A percentile compares a stretch with the other conserved stretches of the same genome.
These are phyloP conservation scores for Dalbergia cultrata DNA, from an alignment of 306 rosid genomes.

Conservation along the genomic window DNA sequence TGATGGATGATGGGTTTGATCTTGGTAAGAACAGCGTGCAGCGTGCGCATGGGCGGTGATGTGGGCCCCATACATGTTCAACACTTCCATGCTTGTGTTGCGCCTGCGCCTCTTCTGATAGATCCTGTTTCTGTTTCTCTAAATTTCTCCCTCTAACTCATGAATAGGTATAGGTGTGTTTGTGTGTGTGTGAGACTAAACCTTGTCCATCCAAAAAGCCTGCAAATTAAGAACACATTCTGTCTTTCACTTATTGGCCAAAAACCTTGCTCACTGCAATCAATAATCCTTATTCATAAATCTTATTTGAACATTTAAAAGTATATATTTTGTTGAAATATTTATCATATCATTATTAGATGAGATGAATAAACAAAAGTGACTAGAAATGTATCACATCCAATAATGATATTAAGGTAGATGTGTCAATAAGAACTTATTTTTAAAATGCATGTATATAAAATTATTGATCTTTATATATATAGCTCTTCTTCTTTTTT, in stretches of 20 bases:
- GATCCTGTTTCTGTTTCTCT: neutral
- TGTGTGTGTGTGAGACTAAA: neutral
- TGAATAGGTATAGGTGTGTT: too few species aligned
- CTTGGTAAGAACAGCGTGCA: constrained; percentile 55
- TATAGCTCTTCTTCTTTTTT: neutral
- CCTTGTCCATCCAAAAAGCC: constrained; percentile 38
- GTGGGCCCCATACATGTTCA: constrained; percentile 64
- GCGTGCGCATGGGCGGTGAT: constrained; percentile 89
- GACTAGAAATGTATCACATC: too few species aligned
- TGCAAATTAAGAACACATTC: constrained; percentile 40
- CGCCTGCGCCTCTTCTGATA: neutral
- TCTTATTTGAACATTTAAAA: too few species aligned
- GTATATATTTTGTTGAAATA: too few species aligned
- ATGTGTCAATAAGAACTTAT: too few species aligned
- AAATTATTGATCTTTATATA: too few species aligned
- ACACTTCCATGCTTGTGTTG: constrained; percentile 39
- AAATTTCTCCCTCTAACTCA: too few species aligned
- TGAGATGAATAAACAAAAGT: too few species aligned
- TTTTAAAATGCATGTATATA: too few species aligned
- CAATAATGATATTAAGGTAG: too few species aligned
- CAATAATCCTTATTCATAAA: neutral
- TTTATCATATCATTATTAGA: too few species aligned
- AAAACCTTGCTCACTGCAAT: constrained; percentile 23
- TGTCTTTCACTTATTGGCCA: constrained; percentile 44
- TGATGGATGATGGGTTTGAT: constrained; percentile 70